phyloP scores from a whole-genome alignment of 805 yeast genomes.

The Ogataea methanolica region DNA sequence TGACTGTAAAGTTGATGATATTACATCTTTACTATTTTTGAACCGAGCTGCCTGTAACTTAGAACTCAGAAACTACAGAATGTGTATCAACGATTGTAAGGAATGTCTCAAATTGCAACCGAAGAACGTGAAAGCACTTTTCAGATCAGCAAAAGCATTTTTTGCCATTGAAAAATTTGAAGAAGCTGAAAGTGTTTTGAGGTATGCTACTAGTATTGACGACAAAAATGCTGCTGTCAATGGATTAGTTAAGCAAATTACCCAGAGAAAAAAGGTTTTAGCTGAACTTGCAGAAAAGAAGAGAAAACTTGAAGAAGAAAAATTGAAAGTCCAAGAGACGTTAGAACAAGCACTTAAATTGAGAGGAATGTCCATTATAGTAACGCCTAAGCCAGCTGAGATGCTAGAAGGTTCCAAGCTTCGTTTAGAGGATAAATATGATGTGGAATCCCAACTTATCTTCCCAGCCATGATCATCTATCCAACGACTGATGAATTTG shows the following conservation, averaged over 20 bases:
- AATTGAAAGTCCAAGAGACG: slow-evolving; percentile 36
- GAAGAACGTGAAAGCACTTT: slow-evolving; percentile 76
- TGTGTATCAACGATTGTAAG: slow-evolving; percentile 82
- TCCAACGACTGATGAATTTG: slow-evolving; percentile 82
- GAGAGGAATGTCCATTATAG: slow-evolving; percentile 50
- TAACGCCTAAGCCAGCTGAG: slow-evolving; percentile 52
- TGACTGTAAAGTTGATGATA: slow-evolving; percentile 49
- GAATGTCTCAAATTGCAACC: slow-evolving; percentile 63
- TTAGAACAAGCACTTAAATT: slow-evolving; percentile 56
- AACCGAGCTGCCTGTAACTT: slow-evolving; percentile 92
- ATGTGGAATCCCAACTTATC: slow-evolving; percentile 72
- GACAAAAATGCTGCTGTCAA: slow-evolving; percentile 52
- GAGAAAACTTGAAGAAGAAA: slow-evolving; percentile 35
- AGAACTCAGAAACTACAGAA: slow-evolving; percentile 78
- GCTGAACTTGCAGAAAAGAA: slow-evolving; percentile 25
- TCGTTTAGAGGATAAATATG: slow-evolving; percentile 58
- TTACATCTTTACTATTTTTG: slow-evolving; percentile 60
- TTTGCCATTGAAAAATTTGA: slow-evolving; percentile 59
- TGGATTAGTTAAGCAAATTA: slow-evolving; percentile 38
- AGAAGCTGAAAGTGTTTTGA: slow-evolving; percentile 65
- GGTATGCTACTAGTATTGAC: slow-evolving; percentile 63
- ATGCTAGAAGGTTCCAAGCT: slow-evolving; percentile 48
- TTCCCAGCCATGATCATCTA: slow-evolving; percentile 78
- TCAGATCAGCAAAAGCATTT: slow-evolving; percentile 79
- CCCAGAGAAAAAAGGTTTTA: slow-evolving; percentile 22